These are phyloP conservation scores for Neohortaea acidophila DNA, from an alignment of 495 filamentous ascomycete genomes.

Conservation along the genomic window DNA sequence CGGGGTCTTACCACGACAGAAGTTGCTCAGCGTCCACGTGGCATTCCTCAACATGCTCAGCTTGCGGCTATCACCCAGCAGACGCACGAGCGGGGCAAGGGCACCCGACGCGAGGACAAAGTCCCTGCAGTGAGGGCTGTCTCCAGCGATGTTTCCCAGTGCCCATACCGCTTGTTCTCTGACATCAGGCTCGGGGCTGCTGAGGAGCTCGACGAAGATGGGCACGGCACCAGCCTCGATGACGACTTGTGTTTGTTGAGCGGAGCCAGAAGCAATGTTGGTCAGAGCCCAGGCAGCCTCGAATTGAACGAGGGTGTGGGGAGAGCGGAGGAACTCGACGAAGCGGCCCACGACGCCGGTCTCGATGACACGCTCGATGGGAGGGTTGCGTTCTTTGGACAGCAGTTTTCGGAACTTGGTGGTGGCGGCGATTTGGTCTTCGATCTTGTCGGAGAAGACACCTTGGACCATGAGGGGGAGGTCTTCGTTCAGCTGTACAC, in stretches of 20 bases:
- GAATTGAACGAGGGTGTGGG: conserved; percentile 97
- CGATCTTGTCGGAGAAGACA: conserved; percentile 97
- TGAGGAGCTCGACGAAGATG: conserved; percentile 92
- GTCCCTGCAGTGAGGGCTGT: conserved; percentile 92
- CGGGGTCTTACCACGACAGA: conserved; percentile 98
- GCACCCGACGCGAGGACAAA: conserved; percentile 84
- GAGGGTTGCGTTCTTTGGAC: conserved; percentile 97
- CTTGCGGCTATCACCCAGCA: conserved; percentile 95
- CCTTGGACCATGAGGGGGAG: conserved; percentile 95
- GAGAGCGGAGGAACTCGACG: conserved; percentile 94
- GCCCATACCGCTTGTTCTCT: conserved; percentile 99
- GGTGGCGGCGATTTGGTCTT: conserved; percentile 94
- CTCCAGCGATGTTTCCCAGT: conserved; percentile 96
- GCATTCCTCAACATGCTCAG: conserved; percentile 98
- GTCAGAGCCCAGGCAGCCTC: conserved; percentile 98
- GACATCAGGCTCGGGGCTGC: conserved; percentile 93
- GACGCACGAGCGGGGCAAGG: conserved; percentile 68
- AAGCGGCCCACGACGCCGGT: conserved; percentile 95
- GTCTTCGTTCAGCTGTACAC: conserved; percentile 76
- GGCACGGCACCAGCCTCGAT: conserved; percentile 97
- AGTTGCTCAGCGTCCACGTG: conserved; percentile 99
- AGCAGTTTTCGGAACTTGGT: conserved; percentile 97
- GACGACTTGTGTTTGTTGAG: conserved; percentile 94
- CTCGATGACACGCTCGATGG: conserved; percentile 98
- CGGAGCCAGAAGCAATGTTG: conserved; percentile 97